Evolutionary conservation across 345 rosid species (phyloP), one percentile per base, ranked within the genome.

Genomic region (Heritiera fomes): DNA sequence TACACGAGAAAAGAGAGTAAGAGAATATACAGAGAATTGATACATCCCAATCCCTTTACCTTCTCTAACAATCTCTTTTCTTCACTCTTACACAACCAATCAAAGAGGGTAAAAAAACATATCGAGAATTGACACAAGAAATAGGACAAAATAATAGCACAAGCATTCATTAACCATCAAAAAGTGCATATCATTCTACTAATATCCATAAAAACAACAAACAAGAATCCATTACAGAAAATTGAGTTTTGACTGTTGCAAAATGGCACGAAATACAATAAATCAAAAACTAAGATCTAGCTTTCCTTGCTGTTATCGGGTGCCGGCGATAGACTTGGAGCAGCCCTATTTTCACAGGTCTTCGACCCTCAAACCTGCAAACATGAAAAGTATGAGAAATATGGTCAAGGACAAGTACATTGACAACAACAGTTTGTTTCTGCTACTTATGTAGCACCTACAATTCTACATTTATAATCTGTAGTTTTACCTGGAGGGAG

Each of bases 311-410:
- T 30, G 17, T 20, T 15, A 30, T 30, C 12, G 3, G 7, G 45
- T 47, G 12, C 18, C 1, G 14, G 45, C 30, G 12, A 30, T 28
- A 61, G n/a, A 13, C 60, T 61, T 32, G 50, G 59, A n/a, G 28
- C 55, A 40, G 45, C 18, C 6, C 18, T 72, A 53, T 1, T 15
- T 70, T 92, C 88, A 89, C 79, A 92, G 87, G 46, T 91, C 97
- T 80, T 89, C 93, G 6, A 91, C 97, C 13, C 81, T 91, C 90
- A 94, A 88, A 92, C 97, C 97, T 94, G 92, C 82, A 85, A 60
- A 75, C 38, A 75, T 40, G 55, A 30, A 49, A 38, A 28, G 23
- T 3, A 14, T n/a, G 65, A 78, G 12, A 32, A 71, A 15, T 6
- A 32, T 30, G 7, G 41, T 30, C 40, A 70, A 47, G n/a, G 13